A percentile compares a stretch with the other conserved stretches of the same genome.
Conservation (phyloP, 768 basidiomycete species). For the Panaeolus cyanescens region DNA sequence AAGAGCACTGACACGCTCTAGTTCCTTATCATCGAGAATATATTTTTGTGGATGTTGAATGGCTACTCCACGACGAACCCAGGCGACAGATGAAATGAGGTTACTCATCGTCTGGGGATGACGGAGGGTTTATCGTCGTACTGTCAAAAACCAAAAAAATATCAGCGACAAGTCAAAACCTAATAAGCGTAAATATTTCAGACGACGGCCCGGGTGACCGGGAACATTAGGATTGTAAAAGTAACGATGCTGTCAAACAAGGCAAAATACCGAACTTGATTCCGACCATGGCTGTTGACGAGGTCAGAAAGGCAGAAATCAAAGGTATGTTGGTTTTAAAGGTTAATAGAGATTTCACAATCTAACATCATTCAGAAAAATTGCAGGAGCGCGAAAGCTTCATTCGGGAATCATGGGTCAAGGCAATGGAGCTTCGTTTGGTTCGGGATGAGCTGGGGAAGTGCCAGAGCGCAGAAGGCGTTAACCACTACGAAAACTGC, state of each 20-base stretch:
- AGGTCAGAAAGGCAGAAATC: constrained; percentile 43
- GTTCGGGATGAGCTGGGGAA: constrained; percentile 87
- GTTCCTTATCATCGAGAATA: constrained; percentile 85
- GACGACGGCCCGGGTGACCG: not conserved
- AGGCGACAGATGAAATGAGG: constrained; percentile 74
- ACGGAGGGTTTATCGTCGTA: constrained; percentile 1
- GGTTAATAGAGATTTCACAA: not conserved
- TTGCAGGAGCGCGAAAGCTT: constrained; percentile 70
- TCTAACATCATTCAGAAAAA: constrained; percentile 43
- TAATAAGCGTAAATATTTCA: constrained; percentile 4
- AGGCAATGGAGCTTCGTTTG: constrained; percentile 89
- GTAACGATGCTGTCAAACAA: constrained; percentile 18
- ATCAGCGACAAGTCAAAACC: not conserved
- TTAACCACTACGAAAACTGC: constrained; percentile 90
- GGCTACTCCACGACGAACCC: constrained; percentile 83
- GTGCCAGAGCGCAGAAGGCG: constrained; percentile 89
- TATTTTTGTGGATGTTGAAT: constrained; percentile 81
- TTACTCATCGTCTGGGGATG: constrained; percentile 55
- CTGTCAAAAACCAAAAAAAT: not conserved
- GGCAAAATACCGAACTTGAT: constrained; percentile 20
- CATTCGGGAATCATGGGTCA: constrained; percentile 92
- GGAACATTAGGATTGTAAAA: not conserved
- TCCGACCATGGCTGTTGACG: constrained; percentile 25
- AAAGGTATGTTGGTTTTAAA: constrained; percentile 38
- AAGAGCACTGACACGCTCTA: constrained; percentile 86